Base-by-base conservation (phyloP, 495 filamentous ascomycete genomes). In the Aeminium ludgeri region DNA sequence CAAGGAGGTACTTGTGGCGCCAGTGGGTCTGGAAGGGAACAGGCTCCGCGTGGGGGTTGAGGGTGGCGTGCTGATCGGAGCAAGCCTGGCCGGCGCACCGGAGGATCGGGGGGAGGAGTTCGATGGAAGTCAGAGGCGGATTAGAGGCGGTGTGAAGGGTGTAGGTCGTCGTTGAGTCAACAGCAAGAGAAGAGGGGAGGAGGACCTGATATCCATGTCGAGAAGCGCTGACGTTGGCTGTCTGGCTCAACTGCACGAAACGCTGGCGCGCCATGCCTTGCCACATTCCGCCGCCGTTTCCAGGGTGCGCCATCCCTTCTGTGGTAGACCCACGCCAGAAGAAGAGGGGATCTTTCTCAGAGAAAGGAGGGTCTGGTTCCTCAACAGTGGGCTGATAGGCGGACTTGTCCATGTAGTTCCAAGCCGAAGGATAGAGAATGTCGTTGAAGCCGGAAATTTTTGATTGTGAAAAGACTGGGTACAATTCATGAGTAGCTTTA, bases 391-490 rank as follows among this genome's bases (percentile, higher is more conserved):
- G 55, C 16, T 34, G 46, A 39, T 62, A 59, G 12, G 33, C 33
- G 34, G 40, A 48, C 39, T 58, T 49, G 25, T 50, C 52, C 27
- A 55, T 51, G 39, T 60, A 64, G 37, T 61, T 60, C 59, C 57
- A 61, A 2, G 51, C 46, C 1, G 46, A 49, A 13, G 19, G 60
- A 20, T 59, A 64, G 10, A 55, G 44, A 28, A 64, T 72, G 47
- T 78, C 74, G 46, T 61, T 63, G 56, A 69, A 76, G 36, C 73
- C 74, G 23, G 66, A 62, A 3, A 75, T 66, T 34, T 82, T 80
- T 37, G 73, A 76, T 46, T 80, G 68, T 42, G 78, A 80, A 61
- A 87, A 87, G 19, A 87, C 58, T 0, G 82, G 82, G 1, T 78
- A 46, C 10, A 86, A 61, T 4, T 76, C 67, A 34, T 75, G 69